A percentile compares a stretch with the other conserved stretches of the same genome.
phyloP scores from a whole-genome alignment of 129 eudicot genomes.

The Artemisia argyi region DNA sequence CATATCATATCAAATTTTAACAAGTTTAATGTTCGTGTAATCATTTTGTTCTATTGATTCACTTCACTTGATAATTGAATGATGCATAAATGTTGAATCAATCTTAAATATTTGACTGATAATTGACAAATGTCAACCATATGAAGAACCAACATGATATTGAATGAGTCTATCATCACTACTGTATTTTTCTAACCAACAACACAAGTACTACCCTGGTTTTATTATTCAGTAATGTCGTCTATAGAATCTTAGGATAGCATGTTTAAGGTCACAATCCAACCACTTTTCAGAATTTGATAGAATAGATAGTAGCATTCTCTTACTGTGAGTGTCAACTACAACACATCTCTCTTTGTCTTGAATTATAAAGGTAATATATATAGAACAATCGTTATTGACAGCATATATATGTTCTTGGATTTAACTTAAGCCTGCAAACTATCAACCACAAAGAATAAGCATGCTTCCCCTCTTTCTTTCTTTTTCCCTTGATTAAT shows the following conservation, averaged over 20 bases:
- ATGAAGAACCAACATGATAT: conserved; percentile 1
- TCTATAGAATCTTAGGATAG: conserved; percentile 25
- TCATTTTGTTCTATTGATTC: no score
- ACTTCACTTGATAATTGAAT: neutral
- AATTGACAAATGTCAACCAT: neutral
- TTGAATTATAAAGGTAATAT: neutral
- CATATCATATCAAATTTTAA: no score
- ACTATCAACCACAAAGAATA: no score
- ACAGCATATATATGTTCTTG: neutral
- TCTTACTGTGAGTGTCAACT: conserved; percentile 21
- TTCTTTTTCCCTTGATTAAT: no score
- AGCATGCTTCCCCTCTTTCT: no score
- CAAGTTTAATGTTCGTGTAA: no score
- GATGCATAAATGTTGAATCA: neutral
- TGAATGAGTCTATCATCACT: conserved; percentile 14
- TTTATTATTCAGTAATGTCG: neutral
- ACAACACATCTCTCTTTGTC: neutral
- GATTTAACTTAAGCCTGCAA: neutral
- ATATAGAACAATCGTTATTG: neutral
- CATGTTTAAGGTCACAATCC: conserved; percentile 34
- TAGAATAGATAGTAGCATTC: conserved; percentile 22
- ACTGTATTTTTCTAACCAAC: conserved; percentile 16
- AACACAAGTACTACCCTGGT: conserved; percentile 13
- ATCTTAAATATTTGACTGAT: conserved; percentile 11
- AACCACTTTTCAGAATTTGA: conserved; percentile 27